These are phyloP conservation scores for Nicotiana otophora DNA, from an alignment of 257 asterid genomes.

Conservation along the genomic window DNA sequence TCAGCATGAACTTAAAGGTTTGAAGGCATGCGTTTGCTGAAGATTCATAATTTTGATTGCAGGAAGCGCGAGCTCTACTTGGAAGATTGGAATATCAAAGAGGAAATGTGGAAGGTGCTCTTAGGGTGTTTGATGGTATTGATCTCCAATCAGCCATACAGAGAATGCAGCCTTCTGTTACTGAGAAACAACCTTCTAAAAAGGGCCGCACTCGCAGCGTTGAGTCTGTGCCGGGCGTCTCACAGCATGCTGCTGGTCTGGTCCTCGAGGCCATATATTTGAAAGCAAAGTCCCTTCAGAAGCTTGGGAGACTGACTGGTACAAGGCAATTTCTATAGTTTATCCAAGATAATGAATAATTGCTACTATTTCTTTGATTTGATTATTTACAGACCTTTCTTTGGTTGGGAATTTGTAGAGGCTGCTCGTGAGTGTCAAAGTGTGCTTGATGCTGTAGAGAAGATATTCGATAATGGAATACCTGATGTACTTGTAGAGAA, in stretches of 20 bases:
- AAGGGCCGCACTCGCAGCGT: slow-evolving; percentile 58
- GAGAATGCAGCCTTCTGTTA: slow-evolving; percentile 59
- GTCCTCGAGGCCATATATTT: slow-evolving; percentile 93
- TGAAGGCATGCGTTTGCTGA: slow-evolving; percentile 28
- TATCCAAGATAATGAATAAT: neutral
- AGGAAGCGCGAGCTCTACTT: slow-evolving; percentile 99
- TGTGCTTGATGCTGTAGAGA: slow-evolving; percentile 94
- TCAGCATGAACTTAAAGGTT: slow-evolving; percentile 23
- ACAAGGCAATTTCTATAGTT: slow-evolving; percentile 17
- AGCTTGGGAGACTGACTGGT: slow-evolving; percentile 85
- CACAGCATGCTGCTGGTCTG: slow-evolving; percentile 87
- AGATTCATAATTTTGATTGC: slow-evolving; percentile 34
- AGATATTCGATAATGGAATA: slow-evolving; percentile 73
- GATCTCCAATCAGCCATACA: slow-evolving; percentile 93
- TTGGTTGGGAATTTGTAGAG: slow-evolving; percentile 54
- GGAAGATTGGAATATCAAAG: slow-evolving; percentile 97
- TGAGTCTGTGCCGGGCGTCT: slow-evolving; percentile 45
- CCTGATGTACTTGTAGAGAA: slow-evolving; percentile 72
- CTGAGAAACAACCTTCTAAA: slow-evolving; percentile 64
- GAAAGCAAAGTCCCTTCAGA: slow-evolving; percentile 94
- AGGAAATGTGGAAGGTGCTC: slow-evolving; percentile 95
- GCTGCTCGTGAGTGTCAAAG: slow-evolving; percentile 91
- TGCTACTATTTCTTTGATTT: slow-evolving; percentile 20
- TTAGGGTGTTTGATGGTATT: slow-evolving; percentile 92
- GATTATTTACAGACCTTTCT: slow-evolving; percentile 21